phyloP scores from a whole-genome alignment of 176 grass and related monocot species.

The sorghum (Sorghum bicolor) region DNA sequence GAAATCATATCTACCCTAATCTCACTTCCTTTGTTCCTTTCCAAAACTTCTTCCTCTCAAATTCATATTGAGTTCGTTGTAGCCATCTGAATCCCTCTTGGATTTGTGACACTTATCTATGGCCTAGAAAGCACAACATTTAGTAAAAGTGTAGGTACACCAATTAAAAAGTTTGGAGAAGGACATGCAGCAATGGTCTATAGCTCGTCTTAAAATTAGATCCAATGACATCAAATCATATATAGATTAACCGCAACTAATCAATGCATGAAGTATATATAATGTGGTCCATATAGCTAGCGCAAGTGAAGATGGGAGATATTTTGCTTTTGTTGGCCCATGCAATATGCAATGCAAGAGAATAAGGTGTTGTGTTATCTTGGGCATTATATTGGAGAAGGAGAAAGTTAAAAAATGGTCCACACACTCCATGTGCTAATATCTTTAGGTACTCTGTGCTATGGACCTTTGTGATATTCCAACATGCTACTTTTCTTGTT shows the following conservation, averaged over 20 bases:
- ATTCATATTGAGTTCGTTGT: too few relatives aligned
- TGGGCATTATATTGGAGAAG: too few relatives aligned
- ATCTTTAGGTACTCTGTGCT: neutral
- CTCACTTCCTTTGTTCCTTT: too few relatives aligned
- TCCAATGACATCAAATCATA: neutral
- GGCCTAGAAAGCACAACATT: neutral
- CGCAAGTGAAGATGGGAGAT: neutral
- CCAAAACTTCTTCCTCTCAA: too few relatives aligned
- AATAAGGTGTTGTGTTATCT: neutral
- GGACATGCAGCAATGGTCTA: neutral
- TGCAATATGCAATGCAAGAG: neutral
- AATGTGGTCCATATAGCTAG: conserved; percentile 1
- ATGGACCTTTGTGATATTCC: neutral
- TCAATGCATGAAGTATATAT: conserved; percentile 13
- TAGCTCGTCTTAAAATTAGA: neutral
- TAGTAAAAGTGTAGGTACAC: neutral
- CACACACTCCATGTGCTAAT: neutral
- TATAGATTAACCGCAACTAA: conserved; percentile 4
- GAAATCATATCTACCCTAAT: too few relatives aligned
- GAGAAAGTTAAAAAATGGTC: too few relatives aligned
- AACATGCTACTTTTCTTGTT: neutral
- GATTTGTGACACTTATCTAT: neutral
- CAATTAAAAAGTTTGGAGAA: neutral
- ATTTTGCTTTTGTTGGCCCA: neutral
- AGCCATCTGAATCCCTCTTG: too few relatives aligned